Evolutionary conservation across 306 rosid species (phyloP), one percentile per base, ranked within the genome.

Genomic region (Crataegus laevigata): DNA sequence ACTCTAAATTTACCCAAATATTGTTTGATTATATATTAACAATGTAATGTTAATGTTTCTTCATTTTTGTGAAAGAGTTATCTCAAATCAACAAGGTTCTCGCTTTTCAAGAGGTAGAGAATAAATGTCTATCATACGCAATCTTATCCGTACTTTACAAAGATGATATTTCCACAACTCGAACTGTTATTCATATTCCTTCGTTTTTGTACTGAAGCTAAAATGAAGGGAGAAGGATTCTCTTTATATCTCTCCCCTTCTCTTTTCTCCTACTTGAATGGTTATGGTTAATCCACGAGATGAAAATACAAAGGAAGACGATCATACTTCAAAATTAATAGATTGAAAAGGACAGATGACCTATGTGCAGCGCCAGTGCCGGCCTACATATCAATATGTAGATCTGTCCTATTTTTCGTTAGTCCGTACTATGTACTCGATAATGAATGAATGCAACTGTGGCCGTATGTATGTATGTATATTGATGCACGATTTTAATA

Each of bases 151-250:
- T 45, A 4, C 1, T 45, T 13, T 45, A 1, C 2, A 45, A 45
- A 13, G 0, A 1, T 0, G 0, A 0, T 14, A 0, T 45, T 45
- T 14, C 0, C 19, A 45, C 7, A 0, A 45, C 19, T 14, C 2
- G 5, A 4, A 14, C 2, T 1, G 0, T 0, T 14, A 34, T 34
- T 38, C 54, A 47, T 47, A 1, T 50, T 5, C 17, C 21, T 50
- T 50, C 0, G 21, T 17, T 50, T 15, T 50, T 50, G 54, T 50
- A 22, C 15, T 57, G 10, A 12, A 3, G 62, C 7, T 57, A 24
- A 22, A 57, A 57, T 57, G 2, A 22, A 4, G 62, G 11, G 8
- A 52, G 47, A 42, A 42, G n/a, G n/a, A n/a, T n/a, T n/a, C n/a
- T n/a, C n/a, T n/a, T n/a, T n/a, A n/a, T n/a, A n/a, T n/a, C n/a